phyloP scores from a whole-genome alignment of 2,329 filamentous ascomycete genomes.

The Colletotrichum sp. region DNA sequence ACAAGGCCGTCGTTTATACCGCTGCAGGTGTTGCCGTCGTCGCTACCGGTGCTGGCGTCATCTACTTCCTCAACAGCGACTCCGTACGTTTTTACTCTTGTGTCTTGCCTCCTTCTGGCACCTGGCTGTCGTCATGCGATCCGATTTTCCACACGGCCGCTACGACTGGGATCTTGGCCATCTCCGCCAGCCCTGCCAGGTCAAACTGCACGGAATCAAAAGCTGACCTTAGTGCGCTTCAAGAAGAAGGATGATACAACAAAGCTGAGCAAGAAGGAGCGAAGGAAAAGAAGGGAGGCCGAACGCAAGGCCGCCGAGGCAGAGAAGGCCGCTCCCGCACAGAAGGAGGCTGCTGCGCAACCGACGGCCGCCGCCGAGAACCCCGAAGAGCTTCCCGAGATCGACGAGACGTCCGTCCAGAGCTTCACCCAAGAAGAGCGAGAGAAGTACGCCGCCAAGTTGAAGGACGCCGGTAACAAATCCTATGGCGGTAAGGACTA shows the following conservation, averaged over 20 bases:
- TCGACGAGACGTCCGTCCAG: conserved; percentile 61
- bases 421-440: conserved; percentile 67
- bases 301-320: conserved; percentile 60
- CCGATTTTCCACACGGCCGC: background rate
- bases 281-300: conserved; percentile 84
- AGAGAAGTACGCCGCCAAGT: conserved; percentile 85
- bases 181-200: background rate
- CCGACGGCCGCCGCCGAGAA: conserved; percentile 57
- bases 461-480: conserved; percentile 96
- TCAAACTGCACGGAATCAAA: background rate
- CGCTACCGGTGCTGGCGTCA: conserved; percentile 86
- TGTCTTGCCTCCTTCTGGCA: background rate
- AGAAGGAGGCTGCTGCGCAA: conserved; percentile 37
- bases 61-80: conserved; percentile 82
- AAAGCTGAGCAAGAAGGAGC: conserved; percentile 89
- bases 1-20: conserved; percentile 95
- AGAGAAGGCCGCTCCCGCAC: conserved; percentile 37
- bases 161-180: background rate
- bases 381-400: conserved; percentile 73
- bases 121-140: conserved; percentile 7
- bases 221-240: conserved; percentile 3
- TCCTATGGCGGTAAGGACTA: conserved; percentile 95
- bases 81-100: conserved; percentile 44
- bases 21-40: conserved; percentile 94
- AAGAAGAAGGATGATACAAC: conserved; percentile 53